Base-by-base conservation (phyloP, 495 filamentous ascomycete species). In the Penicillium coffeae region DNA sequence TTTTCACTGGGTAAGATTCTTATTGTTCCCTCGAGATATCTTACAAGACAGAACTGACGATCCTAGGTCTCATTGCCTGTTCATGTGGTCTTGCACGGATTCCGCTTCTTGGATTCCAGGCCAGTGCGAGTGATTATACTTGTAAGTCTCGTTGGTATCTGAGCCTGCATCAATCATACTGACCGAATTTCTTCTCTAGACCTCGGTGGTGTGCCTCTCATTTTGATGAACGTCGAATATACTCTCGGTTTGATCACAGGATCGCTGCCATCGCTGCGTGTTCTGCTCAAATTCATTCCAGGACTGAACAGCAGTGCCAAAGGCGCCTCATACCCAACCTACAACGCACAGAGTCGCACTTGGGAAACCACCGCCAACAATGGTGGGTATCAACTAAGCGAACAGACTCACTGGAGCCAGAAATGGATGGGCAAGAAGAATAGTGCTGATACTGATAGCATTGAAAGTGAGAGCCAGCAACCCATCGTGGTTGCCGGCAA, bases 1-100 rank as follows among this genome's bases (percentile, higher is more conserved):
- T 81, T 81, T 43, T 58, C 73, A 18, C 52, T 81, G 1, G 77
- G 76, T 58, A 30, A 32, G 45, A n/a, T 39, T 10, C 18, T 35
- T 25, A 10, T 42, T 10, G 2, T 6, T 15, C 21, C 14, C 13
- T 27, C 14, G 13, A 14, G 12, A 34, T 14, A 18, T 45, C 15
- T 6, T 12, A 8, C 35, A n/a, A n/a, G 13, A 14, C 13, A 3
- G 35, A 37, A 18, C 35, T 37, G 35, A 37, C 21, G 19, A 27
- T 7, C 38, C 8, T 21, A 48, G 45, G 36, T 19, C 19, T 48
- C 10, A 8, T 48, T 12, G 21, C 16, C 19, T 48, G 45, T 21
- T 21, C 22, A 18, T 36, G 21, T 19, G 45, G 16, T 8, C 30
- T 48, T 16, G 35, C 35, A 20, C 36, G 45, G 30, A 22, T 48